Base-by-base conservation (phyloP, 2,329 filamentous ascomycete species). In the Pyrenochaeta sp. region DNA sequence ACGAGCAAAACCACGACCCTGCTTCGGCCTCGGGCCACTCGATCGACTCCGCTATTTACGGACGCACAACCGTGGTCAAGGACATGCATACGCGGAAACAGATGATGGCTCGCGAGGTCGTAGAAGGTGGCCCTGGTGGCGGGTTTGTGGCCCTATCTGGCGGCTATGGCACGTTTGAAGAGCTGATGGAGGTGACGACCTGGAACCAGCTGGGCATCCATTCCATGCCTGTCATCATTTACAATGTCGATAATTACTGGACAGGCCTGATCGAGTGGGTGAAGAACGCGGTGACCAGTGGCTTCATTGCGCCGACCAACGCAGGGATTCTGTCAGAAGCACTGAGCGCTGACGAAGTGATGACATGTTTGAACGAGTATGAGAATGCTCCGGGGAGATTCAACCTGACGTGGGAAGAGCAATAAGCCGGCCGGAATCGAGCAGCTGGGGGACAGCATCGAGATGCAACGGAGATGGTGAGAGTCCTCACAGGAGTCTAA, bases 201-300 rank as follows among this genome's bases (percentile, higher is more conserved):
- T 99, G 95, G 93, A 98, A 97, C 76, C 95, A 98, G 79, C 79
- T 99, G 44, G 94, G 95, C 1, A 98, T 99, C 62, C 95, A 98
- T 77, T 90, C 90, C 3, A 75, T 74, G 72, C 72, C 72, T 1
- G 87, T 98, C 40, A 87, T 94, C 48, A 80, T 97, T 43, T 86
- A 91, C 64, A 98, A 98, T 75, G 83, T 97, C 21, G 87, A 93
- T 49, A 92, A 92, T 0, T 98, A 96, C 77, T 99, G 93, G 85
- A 90, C 96, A 75, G 92, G 92, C 0, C 79, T 99, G 58, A 76
- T 97, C 53, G 77, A 84, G 45, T 97, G 93, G 94, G 86, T 97
- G 54, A 82, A 84, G 69, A 90, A 86, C 61, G 88, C 90, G 7
- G 89, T 95, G 4, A 79, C 84, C 49, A 84, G 89, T 56, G 91